Conservation (phyloP, 305 asterid species). For the Rubia occidens region DNA sequence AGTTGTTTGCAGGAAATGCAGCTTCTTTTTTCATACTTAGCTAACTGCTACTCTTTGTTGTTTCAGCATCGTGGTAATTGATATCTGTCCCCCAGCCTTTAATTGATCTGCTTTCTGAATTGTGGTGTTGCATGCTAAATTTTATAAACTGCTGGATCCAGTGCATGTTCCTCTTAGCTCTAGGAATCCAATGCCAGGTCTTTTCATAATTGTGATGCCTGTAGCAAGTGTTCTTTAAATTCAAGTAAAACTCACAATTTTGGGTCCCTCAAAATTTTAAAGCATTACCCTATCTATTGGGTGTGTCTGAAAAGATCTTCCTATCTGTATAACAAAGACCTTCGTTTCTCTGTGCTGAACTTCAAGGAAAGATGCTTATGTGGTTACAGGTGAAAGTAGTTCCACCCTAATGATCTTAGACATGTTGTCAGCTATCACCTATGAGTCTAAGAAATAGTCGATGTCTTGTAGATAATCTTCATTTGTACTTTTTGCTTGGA, state of each 20-base stretch:
- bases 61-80: slow-evolving; percentile 2
- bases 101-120: slow-evolving; percentile 18
- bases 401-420: background rate
- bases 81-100: slow-evolving; percentile 9
- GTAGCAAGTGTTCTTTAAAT: background rate
- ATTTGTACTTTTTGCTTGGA: background rate
- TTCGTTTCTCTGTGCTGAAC: background rate
- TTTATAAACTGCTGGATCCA: background rate
- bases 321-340: background rate
- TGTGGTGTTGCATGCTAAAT: background rate
- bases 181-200: background rate
- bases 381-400: background rate
- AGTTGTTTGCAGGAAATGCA: background rate
- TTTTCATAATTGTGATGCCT: slow-evolving; percentile 4
- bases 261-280: background rate
- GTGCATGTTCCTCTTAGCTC: background rate
- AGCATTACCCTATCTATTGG: background rate
- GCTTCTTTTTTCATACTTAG: background rate
- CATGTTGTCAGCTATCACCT: background rate
- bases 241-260: background rate
- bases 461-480: background rate
- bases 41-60: background rate
- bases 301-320: background rate
- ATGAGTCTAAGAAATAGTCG: background rate
- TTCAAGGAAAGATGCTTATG: background rate